These are phyloP conservation scores for Fusarium tanahbumbuense DNA, from an alignment of 2,329 filamentous ascomycete species.

Conservation along the genomic window DNA sequence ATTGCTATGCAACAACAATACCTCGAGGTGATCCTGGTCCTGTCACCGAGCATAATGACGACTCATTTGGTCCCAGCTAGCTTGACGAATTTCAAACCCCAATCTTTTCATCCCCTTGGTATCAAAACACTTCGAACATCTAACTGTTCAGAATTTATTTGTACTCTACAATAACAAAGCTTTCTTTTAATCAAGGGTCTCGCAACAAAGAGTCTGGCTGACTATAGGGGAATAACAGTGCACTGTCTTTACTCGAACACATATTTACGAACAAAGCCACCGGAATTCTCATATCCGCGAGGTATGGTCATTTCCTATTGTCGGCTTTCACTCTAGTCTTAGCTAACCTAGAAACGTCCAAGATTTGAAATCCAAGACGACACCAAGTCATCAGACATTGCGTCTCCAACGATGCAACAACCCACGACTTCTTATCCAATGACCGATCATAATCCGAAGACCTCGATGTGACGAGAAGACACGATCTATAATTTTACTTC, in stretches of 20 bases:
- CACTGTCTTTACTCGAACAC: not conserved
- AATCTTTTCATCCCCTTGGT: not conserved
- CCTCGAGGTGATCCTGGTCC: not conserved
- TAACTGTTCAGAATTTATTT: not conserved
- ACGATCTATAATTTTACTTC: not conserved
- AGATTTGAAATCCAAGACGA: not conserved
- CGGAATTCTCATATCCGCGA: rapidly evolving
- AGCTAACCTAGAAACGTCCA: not conserved
- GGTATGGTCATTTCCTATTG: not conserved
- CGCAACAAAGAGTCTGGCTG: not conserved
- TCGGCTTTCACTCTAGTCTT: not conserved
- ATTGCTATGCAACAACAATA: not conserved
- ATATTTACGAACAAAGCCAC: not conserved
- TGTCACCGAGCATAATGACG: not conserved
- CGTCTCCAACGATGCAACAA: not conserved
- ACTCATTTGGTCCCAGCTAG: too few relatives aligned
- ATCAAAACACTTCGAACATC: not conserved
- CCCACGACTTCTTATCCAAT: not conserved
- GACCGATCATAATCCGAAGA: not conserved
- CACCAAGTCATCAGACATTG: not conserved
- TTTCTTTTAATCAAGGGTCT: not conserved
- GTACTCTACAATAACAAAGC: not conserved
- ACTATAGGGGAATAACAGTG: not conserved
- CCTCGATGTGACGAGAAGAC: not conserved
- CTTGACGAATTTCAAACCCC: too few relatives aligned